Percentiles rank a stretch among this genome's conserved stretches.
Conservation (phyloP, 2,329 filamentous ascomycete genomes). For the Colletotrichum lindemuthianum region DNA sequence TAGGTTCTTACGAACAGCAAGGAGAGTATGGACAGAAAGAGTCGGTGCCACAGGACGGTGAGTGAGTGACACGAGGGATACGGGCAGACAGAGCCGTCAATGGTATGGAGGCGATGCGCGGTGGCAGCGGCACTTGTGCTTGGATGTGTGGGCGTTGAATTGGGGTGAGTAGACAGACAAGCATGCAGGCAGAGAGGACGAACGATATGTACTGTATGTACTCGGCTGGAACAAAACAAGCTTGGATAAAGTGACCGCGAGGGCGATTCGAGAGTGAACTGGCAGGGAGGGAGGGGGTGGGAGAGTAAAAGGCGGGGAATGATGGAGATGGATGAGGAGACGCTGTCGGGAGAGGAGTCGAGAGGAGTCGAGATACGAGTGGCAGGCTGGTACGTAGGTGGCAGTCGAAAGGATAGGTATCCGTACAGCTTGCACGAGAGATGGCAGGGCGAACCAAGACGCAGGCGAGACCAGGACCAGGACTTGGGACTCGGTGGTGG, state of each 20-base stretch:
- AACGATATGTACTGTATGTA: constrained; percentile 28
- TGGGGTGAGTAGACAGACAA: constrained; percentile 29
- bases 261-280: constrained; percentile 24
- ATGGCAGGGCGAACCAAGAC: too few species aligned
- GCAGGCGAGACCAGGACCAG: too few species aligned
- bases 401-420: neutral
- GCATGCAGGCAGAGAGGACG: constrained; percentile 26
- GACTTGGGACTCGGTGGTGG: too few species aligned
- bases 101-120: constrained; percentile 28
- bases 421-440: neutral
- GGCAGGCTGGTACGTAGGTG: neutral
- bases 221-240: constrained; percentile 32
- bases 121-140: constrained; percentile 25
- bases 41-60: constrained; percentile 21
- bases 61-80: constrained; percentile 28
- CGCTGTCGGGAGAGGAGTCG: constrained; percentile 23
- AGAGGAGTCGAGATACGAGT: constrained; percentile 30
- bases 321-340: constrained; percentile 38
- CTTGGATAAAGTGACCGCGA: constrained; percentile 38
- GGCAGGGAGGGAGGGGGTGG: constrained; percentile 39
- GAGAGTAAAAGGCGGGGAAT: constrained; percentile 38
- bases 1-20: constrained; percentile 6
- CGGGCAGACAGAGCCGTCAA: constrained; percentile 11
- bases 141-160: constrained; percentile 27
- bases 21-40: constrained; percentile 15